Percentiles rank a stretch among this genome's conserved stretches.
phyloP scores from a whole-genome alignment of 306 rosid genomes.

The Prunus kanzakura region DNA sequence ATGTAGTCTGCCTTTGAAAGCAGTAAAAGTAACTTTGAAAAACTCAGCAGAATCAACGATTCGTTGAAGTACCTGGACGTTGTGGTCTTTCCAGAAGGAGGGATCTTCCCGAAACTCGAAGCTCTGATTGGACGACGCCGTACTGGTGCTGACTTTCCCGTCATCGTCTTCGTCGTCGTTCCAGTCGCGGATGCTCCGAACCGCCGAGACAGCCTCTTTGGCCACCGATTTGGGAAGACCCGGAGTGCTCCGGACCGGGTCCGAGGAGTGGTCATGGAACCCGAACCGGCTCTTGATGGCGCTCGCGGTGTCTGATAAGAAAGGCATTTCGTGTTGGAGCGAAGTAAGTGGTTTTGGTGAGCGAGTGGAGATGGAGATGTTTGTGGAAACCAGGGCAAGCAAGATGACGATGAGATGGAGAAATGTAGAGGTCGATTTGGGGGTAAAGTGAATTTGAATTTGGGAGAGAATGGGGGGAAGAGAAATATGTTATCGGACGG shows the following conservation, averaged over 20 bases:
- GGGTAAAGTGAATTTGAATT: constrained; percentile 5
- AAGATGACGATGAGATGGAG: constrained; percentile 1
- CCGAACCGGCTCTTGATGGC: constrained; percentile 87
- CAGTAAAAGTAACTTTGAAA: neutral
- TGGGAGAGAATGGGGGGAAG: neutral
- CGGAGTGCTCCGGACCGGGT: constrained; percentile 59
- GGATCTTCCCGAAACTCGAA: constrained; percentile 85
- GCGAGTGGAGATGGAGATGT: neutral
- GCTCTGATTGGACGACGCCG: constrained; percentile 47
- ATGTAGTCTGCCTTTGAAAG: neutral
- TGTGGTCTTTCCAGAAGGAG: constrained; percentile 94
- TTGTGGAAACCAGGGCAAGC: neutral
- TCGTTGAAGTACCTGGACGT: constrained; percentile 67
- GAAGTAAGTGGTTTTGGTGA: neutral
- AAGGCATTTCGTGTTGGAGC: constrained; percentile 46
- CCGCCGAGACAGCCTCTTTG: constrained; percentile 46
- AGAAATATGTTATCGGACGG: constrained; percentile 24
- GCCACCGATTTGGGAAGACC: constrained; percentile 56
- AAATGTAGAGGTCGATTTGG: neutral
- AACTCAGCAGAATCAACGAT: neutral
- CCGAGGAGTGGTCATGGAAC: constrained; percentile 65
- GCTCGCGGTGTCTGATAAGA: constrained; percentile 77
- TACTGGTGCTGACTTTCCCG: constrained; percentile 26
- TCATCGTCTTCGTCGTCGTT: constrained; percentile 47
- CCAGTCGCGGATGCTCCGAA: constrained; percentile 50